Conservation (phyloP, 2,329 filamentous ascomycete genomes). For the Talaromyces pinophilus region DNA sequence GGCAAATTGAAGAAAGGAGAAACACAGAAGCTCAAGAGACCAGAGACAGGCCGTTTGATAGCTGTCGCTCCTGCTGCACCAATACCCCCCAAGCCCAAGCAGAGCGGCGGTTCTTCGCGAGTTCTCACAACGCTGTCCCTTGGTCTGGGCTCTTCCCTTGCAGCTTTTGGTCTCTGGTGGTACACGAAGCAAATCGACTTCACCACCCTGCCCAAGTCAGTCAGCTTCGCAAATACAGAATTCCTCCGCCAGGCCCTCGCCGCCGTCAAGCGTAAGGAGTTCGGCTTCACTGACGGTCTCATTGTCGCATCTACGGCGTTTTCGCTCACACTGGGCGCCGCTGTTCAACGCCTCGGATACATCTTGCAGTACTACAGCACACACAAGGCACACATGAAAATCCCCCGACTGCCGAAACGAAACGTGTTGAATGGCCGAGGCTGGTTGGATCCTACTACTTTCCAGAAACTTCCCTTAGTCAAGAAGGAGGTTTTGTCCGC, state of each 20-base stretch:
- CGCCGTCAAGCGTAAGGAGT: not conserved
- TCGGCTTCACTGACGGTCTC: not conserved
- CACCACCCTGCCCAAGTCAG: not conserved
- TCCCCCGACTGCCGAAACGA: not conserved
- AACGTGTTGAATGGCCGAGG: not conserved
- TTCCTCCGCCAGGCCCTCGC: not conserved
- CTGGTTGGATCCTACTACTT: slow-evolving; percentile 10
- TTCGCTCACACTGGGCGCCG: not conserved
- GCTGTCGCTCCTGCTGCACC: not conserved
- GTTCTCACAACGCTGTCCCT: not conserved
- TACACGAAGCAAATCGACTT: slow-evolving; percentile 1
- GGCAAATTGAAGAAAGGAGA: slow-evolving; percentile 29
- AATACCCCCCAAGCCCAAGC: not conserved
- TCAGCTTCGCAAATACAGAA: slow-evolving; percentile 1
- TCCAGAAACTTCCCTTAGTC: slow-evolving; percentile 2
- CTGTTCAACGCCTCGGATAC: slow-evolving; percentile 3
- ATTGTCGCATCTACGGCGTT: not conserved
- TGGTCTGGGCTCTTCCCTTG: not conserved
- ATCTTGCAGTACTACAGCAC: not conserved
- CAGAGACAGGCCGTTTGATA: not conserved
- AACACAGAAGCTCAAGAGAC: slow-evolving; percentile 22
- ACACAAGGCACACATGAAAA: not conserved
- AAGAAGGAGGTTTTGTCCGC: slow-evolving; percentile 7
- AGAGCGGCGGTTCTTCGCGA: not conserved
- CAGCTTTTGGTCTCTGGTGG: not conserved